Base-by-base conservation (phyloP, 2,329 filamentous ascomycete species). In the Emericellopsis atlantica region DNA sequence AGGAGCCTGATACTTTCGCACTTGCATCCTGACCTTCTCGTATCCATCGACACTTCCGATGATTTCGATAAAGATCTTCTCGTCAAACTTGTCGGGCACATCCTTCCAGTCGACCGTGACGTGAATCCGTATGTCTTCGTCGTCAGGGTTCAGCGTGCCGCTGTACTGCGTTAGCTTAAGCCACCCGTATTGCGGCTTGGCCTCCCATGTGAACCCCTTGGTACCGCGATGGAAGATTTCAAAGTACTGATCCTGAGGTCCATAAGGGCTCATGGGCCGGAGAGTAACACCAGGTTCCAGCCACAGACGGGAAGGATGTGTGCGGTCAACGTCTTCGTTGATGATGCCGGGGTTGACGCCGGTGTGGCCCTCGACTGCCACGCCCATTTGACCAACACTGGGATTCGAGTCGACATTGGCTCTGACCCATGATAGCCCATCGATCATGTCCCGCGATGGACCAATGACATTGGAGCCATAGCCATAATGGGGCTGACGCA, bases 301-400 rank as follows among this genome's bases (percentile, higher is more conserved):
- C 43, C 53, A 55, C 11, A 48, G 53, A 32, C 46, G 58, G 40
- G 47, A 68, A 49, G 52, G 70, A 60, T 52, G 69, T 46, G 54
- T 69, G 52, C 53, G 67, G 8, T 78, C 64, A 2, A 70, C 69
- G 15, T 74, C 75, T 45, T 78, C 76, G 41, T 67, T 70, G 15
- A 67, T 57, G 26, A 39, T 36, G 34, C 34, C 56, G 1, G 60
- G 54, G 2, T 61, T 50, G 12, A 55, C 54, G 7, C 58, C 57
- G 11, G 56, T 54, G 14, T 52, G 55, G 1, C 56, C 57, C 31
- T 60, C 56, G 0, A 56, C 55, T 0, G 53, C 51, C 5, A 61
- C 37, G 0, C 58, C 57, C 40, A 58, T 58, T n/a, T 60, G 52
- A 0, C 58, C 58, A 37, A 66, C 49, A 16, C 78, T 63, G 9